These are phyloP conservation scores for Microthlaspi erraticum DNA, from an alignment of 345 rosid genomes.

Conservation along the genomic window DNA sequence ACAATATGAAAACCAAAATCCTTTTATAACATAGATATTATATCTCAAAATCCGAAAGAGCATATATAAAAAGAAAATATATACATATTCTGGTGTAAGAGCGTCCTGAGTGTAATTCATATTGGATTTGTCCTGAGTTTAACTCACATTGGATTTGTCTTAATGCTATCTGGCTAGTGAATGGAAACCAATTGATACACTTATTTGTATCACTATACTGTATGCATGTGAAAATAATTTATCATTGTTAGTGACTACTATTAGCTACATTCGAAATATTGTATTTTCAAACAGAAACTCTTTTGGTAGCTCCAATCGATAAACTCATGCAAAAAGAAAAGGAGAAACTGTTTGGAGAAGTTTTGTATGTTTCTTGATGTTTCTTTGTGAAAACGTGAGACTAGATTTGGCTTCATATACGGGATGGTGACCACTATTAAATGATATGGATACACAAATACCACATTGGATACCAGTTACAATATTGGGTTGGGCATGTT, in stretches of 20 bases:
- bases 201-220: neutral
- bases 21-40: constrained; percentile 1
- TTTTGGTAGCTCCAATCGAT: constrained; percentile 25
- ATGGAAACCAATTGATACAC: neutral
- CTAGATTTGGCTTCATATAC: constrained; percentile 43
- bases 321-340: constrained; percentile 7
- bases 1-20: constrained; percentile 23
- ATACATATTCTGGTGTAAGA: neutral
- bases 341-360: constrained; percentile 10
- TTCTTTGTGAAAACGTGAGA: constrained; percentile 41
- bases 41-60: neutral
- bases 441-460: constrained; percentile 33
- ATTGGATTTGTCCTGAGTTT: neutral
- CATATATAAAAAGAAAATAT: neutral
- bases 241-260: constrained; percentile 10
- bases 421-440: constrained; percentile 42
- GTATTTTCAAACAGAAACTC: constrained; percentile 26
- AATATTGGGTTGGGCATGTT: constrained; percentile 15
- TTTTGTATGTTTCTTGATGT: constrained; percentile 45
- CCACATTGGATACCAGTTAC: constrained; percentile 44
- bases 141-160: neutral
- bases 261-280: constrained; percentile 24
- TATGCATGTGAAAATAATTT: neutral
- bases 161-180: constrained; percentile 8
- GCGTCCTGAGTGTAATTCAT: neutral